These are phyloP conservation scores for Coniochaeta sp. DNA, from an alignment of 2,329 filamentous ascomycete species.

Conservation along the genomic window DNA sequence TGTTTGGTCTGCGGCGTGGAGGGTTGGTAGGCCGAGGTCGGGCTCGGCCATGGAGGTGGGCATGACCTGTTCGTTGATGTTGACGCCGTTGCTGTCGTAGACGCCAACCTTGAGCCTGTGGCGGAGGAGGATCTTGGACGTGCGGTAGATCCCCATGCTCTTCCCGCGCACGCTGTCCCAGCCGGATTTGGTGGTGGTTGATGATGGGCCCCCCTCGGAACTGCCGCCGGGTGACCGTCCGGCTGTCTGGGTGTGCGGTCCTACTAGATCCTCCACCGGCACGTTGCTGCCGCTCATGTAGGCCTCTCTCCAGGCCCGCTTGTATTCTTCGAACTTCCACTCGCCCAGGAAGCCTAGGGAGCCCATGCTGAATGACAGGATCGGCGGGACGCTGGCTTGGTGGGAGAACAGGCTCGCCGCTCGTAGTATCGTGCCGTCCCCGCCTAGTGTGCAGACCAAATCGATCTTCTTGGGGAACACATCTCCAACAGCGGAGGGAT, in stretches of 20 bases:
- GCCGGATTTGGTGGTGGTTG: constrained; percentile 23
- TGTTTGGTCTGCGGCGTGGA: constrained; percentile 5
- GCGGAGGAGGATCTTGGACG: constrained; percentile 76
- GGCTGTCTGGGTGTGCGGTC: constrained; percentile 31
- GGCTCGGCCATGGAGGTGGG: constrained; percentile 36
- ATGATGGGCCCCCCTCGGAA: neutral
- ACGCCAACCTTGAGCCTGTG: constrained; percentile 83
- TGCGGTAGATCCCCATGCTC: constrained; percentile 67
- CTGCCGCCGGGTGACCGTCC: constrained; percentile 3
- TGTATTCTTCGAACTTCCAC: constrained; percentile 93
- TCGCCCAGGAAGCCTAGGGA: constrained; percentile 91
- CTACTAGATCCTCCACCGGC: constrained; percentile 35
- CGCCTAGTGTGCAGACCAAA: constrained; percentile 81
- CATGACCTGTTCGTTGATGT: constrained; percentile 47
- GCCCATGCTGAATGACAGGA: constrained; percentile 95
- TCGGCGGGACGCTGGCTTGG: constrained; percentile 73
- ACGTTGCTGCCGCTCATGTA: constrained; percentile 69
- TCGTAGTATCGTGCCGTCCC: constrained; percentile 84
- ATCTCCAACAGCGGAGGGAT: constrained; percentile 31
- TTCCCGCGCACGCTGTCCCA: constrained; percentile 76
- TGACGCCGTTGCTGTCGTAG: constrained; percentile 60
- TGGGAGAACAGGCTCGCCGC: constrained; percentile 83
- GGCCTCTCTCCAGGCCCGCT: constrained; percentile 83
- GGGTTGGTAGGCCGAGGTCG: constrained; percentile 10
- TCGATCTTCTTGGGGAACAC: constrained; percentile 75